These are phyloP conservation scores for Geosmithia putterillii DNA, from an alignment of 2,329 filamentous ascomycete genomes.

Conservation along the genomic window DNA sequence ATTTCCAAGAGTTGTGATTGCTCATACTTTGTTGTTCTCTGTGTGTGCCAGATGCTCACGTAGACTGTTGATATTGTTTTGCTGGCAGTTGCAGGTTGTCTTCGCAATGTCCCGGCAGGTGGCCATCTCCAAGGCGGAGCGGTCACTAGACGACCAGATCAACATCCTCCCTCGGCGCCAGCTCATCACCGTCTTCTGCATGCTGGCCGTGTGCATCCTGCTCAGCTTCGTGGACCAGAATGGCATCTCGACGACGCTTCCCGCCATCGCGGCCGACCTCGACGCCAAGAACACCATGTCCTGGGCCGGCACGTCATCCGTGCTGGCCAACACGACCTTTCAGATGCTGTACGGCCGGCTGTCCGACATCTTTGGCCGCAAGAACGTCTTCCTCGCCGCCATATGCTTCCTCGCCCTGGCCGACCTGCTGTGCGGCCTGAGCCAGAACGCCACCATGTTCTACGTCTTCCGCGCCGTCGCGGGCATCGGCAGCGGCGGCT, in stretches of 20 bases:
- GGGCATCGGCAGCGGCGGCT: conserved; percentile 50
- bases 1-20: too few relatives aligned
- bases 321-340: conserved; percentile 48
- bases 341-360: conserved; percentile 52
- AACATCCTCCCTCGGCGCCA: conserved; percentile 40
- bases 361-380: conserved; percentile 49
- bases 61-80: too few relatives aligned
- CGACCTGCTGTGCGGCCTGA: conserved; percentile 46
- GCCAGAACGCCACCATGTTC: conserved; percentile 41
- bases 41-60: too few relatives aligned
- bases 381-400: conserved; percentile 41
- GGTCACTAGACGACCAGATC: conserved; percentile 39
- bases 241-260: conserved; percentile 36
- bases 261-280: conserved; percentile 36
- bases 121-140: conserved; percentile 19
- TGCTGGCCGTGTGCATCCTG: conserved; percentile 37
- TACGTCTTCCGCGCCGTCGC: conserved; percentile 49
- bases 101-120: conserved; percentile 2
- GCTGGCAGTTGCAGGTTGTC: neutral
- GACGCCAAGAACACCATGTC: conserved; percentile 35
- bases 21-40: too few relatives aligned
- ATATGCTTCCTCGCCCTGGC: conserved; percentile 36
- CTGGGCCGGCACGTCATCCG: conserved; percentile 38
- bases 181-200: conserved; percentile 29
- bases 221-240: conserved; percentile 47